Evolutionary conservation across 2,329 filamentous ascomycete species (phyloP).

Genomic region (Claviceps sp.): DNA sequence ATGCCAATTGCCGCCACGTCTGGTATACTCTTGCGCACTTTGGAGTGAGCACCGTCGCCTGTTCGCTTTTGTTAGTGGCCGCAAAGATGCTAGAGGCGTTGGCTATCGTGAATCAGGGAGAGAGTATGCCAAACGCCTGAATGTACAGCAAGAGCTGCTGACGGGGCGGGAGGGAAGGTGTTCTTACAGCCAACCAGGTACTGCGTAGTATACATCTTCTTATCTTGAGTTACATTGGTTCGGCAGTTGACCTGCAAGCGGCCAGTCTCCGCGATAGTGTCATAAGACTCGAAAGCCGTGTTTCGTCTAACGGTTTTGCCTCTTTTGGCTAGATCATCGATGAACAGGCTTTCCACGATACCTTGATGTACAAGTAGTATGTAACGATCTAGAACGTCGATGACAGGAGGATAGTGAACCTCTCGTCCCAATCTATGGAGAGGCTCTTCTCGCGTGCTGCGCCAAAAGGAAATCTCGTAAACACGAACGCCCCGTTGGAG

Average conservation of each 20-base stretch:
- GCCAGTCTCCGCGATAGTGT: slow-evolving; percentile 26
- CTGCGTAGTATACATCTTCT: slow-evolving; percentile 38
- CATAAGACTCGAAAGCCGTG: slow-evolving; percentile 48
- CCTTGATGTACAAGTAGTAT: slow-evolving; percentile 56
- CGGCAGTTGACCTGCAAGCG: slow-evolving; percentile 38
- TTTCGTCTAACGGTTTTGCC: slow-evolving; percentile 50
- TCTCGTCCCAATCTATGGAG: slow-evolving; percentile 51
- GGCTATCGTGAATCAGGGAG: not conserved
- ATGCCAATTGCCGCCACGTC: slow-evolving; percentile 40
- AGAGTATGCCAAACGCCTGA: too few species aligned
- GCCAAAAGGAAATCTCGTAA: slow-evolving; percentile 66
- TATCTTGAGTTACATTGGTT: slow-evolving; percentile 36
- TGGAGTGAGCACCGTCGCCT: slow-evolving; percentile 59
- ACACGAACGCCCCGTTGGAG: slow-evolving; percentile 54
- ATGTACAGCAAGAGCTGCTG: not conserved
- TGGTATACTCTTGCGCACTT: slow-evolving; percentile 51
- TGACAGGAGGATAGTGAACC: slow-evolving; percentile 52
- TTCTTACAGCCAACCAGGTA: slow-evolving; percentile 54
- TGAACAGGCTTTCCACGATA: slow-evolving; percentile 59
- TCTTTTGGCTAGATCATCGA: slow-evolving; percentile 53
- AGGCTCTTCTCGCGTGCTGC: slow-evolving; percentile 34
- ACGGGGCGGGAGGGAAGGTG: not conserved
- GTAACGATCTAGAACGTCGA: slow-evolving; percentile 43
- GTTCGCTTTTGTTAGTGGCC: not conserved
- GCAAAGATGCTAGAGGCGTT: not conserved